Evolutionary conservation across 2,329 filamentous ascomycete genomes (phyloP).

Genomic region (Emergomyces africanus): DNA sequence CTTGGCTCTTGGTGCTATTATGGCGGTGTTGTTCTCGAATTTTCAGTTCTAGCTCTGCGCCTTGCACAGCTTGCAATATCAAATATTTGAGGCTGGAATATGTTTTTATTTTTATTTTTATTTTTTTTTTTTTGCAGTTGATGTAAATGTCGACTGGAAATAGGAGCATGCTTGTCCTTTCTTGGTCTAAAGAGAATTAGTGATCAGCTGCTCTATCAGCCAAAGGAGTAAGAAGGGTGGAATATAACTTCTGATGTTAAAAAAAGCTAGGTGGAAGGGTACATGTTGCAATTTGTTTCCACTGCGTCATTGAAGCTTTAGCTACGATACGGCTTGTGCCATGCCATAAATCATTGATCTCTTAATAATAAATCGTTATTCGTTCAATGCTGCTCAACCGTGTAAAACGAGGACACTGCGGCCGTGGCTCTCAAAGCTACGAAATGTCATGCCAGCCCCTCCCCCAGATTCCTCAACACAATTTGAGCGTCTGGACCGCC

Average conservation of each 20-base stretch:
- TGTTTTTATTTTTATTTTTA: no score
- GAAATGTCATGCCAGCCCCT: no score
- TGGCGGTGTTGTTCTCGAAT: neutral
- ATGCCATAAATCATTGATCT: neutral
- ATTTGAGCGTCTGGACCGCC: no score
- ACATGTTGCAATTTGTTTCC: no score
- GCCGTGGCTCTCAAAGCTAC: no score
- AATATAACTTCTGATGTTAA: no score
- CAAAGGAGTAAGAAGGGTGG: no score
- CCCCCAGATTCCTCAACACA: no score
- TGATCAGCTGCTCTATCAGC: neutral
- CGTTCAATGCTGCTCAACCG: neutral
- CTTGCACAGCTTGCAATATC: neutral
- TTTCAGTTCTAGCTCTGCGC: neutral
- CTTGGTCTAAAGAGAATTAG: neutral
- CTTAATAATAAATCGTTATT: neutral
- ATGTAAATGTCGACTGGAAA: neutral
- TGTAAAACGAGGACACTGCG: neutral
- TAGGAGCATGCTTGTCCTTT: neutral
- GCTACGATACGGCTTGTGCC: neutral
- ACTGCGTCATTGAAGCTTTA: neutral
- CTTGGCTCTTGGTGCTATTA: neutral
- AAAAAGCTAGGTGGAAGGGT: no score
- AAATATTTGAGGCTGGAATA: neutral
- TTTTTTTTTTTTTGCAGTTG: neutral